These are phyloP conservation scores for Auricularia sp. DNA, from an alignment of 768 basidiomycete genomes.

Conservation along the genomic window DNA sequence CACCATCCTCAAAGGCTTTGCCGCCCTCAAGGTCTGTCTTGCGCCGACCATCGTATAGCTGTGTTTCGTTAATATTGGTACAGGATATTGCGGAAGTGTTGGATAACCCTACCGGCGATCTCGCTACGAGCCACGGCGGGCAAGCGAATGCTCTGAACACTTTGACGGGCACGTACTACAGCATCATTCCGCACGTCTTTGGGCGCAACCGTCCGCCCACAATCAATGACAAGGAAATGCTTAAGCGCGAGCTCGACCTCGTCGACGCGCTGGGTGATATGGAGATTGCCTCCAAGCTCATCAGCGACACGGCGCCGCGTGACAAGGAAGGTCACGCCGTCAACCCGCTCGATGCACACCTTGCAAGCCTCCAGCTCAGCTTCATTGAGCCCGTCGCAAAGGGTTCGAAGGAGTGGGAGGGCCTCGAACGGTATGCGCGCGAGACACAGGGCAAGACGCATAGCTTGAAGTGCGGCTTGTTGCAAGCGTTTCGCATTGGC, in stretches of 20 bases:
- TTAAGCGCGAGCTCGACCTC: conserved; percentile 50
- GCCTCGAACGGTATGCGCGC: conserved; percentile 35
- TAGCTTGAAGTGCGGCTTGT: conserved; percentile 31
- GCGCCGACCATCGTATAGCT: conserved; percentile 5
- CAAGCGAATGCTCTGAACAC: conserved; percentile 31
- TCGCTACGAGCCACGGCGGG: conserved; percentile 28
- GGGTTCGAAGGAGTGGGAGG: conserved; percentile 35
- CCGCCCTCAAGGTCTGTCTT: conserved; percentile 36
- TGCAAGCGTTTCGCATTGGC: conserved; percentile 45
- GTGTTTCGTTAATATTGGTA: conserved; percentile 1
- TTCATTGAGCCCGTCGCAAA: conserved; percentile 37
- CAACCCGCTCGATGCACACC: conserved; percentile 47
- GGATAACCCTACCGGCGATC: conserved; percentile 30
- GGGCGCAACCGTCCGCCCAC: conserved; percentile 37
- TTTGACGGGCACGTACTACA: conserved; percentile 45
- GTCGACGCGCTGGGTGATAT: conserved; percentile 58
- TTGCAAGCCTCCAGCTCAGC: conserved; percentile 41
- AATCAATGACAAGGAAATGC: conserved; percentile 26
- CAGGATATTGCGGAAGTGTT: conserved; percentile 38
- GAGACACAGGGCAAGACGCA: conserved; percentile 53
- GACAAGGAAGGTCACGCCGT: conserved; percentile 38
- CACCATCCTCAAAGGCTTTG: conserved; percentile 49
- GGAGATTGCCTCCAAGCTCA: conserved; percentile 53
- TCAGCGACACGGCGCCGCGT: conserved; percentile 25
- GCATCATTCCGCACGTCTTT: conserved; percentile 55